Evolutionary conservation across 108 stramenopile genomes (phyloP).

Genomic region (Cylindrotheca closterium): DNA sequence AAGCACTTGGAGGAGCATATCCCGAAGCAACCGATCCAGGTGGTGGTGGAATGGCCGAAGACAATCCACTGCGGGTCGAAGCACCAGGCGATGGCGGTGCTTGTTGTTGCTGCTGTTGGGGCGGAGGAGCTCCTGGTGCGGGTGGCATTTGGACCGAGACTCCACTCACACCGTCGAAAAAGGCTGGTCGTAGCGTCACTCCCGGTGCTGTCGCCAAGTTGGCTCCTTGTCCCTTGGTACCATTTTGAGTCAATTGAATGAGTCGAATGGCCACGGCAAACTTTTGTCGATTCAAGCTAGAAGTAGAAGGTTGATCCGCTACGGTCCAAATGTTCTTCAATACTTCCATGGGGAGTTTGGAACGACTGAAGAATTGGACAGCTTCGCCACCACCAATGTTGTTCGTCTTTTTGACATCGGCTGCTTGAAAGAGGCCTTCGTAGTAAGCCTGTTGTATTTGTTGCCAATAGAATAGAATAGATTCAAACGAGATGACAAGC

Average conservation of each 20-base stretch:
- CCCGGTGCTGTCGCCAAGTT: conserved; percentile 50
- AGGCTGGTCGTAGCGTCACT: conserved; percentile 47
- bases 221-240: conserved; percentile 60
- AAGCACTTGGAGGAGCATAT: background rate
- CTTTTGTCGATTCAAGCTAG: conserved; percentile 62
- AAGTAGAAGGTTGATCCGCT: conserved; percentile 66
- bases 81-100: conserved; percentile 12
- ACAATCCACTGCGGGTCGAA: conserved; percentile 20
- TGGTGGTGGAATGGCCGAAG: conserved; percentile 3
- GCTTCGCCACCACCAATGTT: conserved; percentile 76
- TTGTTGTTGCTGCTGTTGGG: conserved; percentile 20
- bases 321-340: conserved; percentile 87
- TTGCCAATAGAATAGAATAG: no score
- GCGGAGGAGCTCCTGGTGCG: conserved; percentile 11
- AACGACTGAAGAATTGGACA: conserved; percentile 83
- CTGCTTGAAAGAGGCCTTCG: conserved; percentile 75
- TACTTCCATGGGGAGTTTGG: conserved; percentile 80
- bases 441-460: conserved; percentile 73
- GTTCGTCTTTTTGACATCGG: conserved; percentile 60
- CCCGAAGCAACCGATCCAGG: background rate
- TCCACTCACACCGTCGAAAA: conserved; percentile 67
- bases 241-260: conserved; percentile 86
- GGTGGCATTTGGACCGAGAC: conserved; percentile 41
- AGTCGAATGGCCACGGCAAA: conserved; percentile 77
- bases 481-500: background rate